These are phyloP conservation scores for Rutidosis leptorrhynchoides DNA, from an alignment of 129 eudicot species.

Conservation along the genomic window DNA sequence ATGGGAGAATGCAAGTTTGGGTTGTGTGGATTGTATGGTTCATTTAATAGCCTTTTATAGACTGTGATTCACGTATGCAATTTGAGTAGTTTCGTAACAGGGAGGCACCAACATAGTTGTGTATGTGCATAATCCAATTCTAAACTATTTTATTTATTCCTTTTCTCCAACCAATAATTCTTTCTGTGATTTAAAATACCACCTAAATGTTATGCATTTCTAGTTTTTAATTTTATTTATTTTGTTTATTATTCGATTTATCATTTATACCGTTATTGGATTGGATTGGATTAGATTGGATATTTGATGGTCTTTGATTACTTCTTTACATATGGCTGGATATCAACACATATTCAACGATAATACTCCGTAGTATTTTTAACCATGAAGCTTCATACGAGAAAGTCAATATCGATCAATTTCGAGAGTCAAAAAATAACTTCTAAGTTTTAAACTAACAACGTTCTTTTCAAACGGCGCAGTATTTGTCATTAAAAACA, in stretches of 20 bases:
- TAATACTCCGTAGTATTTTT: not conserved
- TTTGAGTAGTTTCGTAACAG: not conserved
- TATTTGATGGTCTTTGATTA: not conserved
- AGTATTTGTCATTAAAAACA: not conserved
- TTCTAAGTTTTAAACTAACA: not conserved
- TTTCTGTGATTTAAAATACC: not conserved
- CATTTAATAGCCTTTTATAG: conserved; percentile 35
- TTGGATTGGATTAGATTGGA: too few species aligned
- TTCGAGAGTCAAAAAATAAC: not conserved
- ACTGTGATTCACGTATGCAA: too few species aligned
- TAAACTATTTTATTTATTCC: not conserved
- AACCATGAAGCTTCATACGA: not conserved
- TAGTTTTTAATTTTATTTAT: too few species aligned
- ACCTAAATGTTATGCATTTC: not conserved
- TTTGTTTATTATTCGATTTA: too few species aligned
- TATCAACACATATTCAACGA: not conserved
- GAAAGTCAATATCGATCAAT: not conserved
- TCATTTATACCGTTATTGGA: too few species aligned
- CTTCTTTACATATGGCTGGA: not conserved
- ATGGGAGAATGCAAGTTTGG: conserved; percentile 13
- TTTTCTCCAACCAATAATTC: conserved; percentile 13
- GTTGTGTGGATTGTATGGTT: conserved; percentile 23
- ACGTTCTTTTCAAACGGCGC: not conserved
- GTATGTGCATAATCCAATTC: not conserved
- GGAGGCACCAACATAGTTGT: conserved; percentile 15